Evolutionary conservation across 2,329 filamentous ascomycete genomes (phyloP), one percentile per base, ranked within the genome.

Genomic region (Fusarium sp.): DNA sequence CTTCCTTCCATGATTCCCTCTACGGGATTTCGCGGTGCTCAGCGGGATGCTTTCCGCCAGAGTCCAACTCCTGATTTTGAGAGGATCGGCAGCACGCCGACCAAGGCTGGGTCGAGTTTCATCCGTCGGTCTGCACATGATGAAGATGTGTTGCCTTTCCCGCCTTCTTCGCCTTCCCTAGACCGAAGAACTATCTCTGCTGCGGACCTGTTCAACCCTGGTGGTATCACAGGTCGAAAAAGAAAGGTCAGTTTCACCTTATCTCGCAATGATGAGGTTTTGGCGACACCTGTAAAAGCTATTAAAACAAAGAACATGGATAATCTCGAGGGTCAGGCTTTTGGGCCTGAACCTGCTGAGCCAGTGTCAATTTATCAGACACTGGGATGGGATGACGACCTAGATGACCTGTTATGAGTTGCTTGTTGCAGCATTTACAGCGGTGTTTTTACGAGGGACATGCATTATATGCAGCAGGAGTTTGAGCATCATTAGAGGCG

Each of bases 301-400:
- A 66, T 40, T 31, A 52, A 54, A 71, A 42, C 53, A 21, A 53
- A 53, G 63, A 66, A 25, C 8, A 54, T 61, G 20, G 57, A 46
- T 21, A 55, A 62, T 20, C 13, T 52, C 20, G 53, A 53, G 25
- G 41, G 68, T 27, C 51, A 56, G 25, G 54, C 57, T 9, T 49
- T 63, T 29, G 58, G 60, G 51, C 48, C 59, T 13, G 55, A 67
- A 49, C 45, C 40, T 20, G 13, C 60, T 21, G 78, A 73, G 60
- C 74, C 75, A 33, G 63, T 77, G 64, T 84, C 83, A 13, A 84
- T 88, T 50, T 89, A 85, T 68, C 80, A 86, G 69, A 79, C 78
- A 66, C 74, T 88, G 40, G 86, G 87, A 43, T 89, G 87, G 87
- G 85, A 88, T 71, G 82, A 87, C 60, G 85, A 88, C 63, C 78